phyloP scores from a whole-genome alignment of 2,329 filamentous ascomycete genomes.

The Septoria petroselini region DNA sequence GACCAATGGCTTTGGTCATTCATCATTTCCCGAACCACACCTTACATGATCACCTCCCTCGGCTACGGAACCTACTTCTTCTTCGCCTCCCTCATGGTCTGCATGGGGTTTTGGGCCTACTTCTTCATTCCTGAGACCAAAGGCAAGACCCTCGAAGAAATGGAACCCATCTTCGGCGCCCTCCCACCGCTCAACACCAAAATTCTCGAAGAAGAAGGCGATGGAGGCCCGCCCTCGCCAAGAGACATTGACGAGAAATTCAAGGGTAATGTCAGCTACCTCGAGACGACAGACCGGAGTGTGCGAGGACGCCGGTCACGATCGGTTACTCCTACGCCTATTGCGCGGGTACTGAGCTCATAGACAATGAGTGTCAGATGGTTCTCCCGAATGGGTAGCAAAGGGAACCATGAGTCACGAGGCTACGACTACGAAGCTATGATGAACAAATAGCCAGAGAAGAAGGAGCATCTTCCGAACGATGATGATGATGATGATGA shows the following conservation, averaged over 20 bases:
- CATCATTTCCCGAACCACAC: constrained; percentile 42
- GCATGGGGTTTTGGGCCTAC: constrained; percentile 61
- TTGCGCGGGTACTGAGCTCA: constrained; percentile 19
- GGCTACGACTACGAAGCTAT: too few relatives aligned
- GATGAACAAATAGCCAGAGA: too few relatives aligned
- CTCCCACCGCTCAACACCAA: constrained; percentile 14
- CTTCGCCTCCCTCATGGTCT: constrained; percentile 34
- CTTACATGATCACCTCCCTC: constrained; percentile 36
- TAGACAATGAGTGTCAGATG: not conserved
- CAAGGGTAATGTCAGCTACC: constrained; percentile 15
- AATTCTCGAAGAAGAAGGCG: constrained; percentile 14
- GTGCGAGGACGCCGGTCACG: constrained; percentile 4
- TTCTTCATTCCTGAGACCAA: constrained; percentile 70
- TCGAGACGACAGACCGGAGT: constrained; percentile 13
- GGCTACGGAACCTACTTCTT: constrained; percentile 43
- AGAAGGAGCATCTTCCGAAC: too few relatives aligned
- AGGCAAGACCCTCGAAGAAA: constrained; percentile 42
- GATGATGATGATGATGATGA: too few relatives aligned
- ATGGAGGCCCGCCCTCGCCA: not conserved
- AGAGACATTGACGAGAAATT: constrained; percentile 15
- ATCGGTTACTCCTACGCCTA: constrained; percentile 12
- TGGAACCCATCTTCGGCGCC: constrained; percentile 24
- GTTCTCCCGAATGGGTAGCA: too few relatives aligned
- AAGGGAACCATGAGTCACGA: too few relatives aligned
- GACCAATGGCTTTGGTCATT: constrained; percentile 42